These are phyloP conservation scores for Fusarium sp. DNA, from an alignment of 2,329 filamentous ascomycete genomes.

Conservation along the genomic window DNA sequence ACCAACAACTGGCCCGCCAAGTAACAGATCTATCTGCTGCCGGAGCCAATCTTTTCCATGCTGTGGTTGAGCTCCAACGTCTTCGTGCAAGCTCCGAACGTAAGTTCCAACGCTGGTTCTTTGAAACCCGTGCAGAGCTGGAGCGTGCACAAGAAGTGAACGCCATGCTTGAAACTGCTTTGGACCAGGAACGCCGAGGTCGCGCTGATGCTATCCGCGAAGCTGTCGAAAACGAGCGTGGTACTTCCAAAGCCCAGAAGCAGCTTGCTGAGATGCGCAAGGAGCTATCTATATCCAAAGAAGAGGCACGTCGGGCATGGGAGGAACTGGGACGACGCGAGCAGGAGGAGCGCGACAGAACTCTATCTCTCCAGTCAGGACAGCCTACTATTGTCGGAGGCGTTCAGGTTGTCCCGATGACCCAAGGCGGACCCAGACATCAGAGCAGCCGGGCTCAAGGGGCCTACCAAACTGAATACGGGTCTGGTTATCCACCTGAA, in stretches of 20 bases:
- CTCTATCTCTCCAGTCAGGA: constrained; percentile 85
- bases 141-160: constrained; percentile 87
- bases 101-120: constrained; percentile 99
- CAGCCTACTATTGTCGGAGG: constrained; percentile 90
- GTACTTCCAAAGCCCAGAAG: constrained; percentile 80
- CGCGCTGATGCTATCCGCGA: constrained; percentile 75
- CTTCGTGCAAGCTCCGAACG: constrained; percentile 94
- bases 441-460: constrained; percentile 56
- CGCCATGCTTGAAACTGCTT: constrained; percentile 78
- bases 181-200: constrained; percentile 79
- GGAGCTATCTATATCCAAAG: constrained; percentile 93
- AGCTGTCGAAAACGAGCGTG: constrained; percentile 74
- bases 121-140: constrained; percentile 89
- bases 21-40: constrained; percentile 98
- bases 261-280: constrained; percentile 90
- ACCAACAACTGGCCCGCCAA: constrained; percentile 89
- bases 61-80: constrained; percentile 94
- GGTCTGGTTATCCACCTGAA: constrained; percentile 51
- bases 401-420: constrained; percentile 95
- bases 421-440: constrained; percentile 72
- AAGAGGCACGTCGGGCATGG: constrained; percentile 95
- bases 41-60: constrained; percentile 96
- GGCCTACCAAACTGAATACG: constrained; percentile 49
- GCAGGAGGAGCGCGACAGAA: constrained; percentile 91
- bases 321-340: constrained; percentile 94